These are phyloP conservation scores for Pichia sp. DNA, from an alignment of 1,139 yeast species.

Conservation along the genomic window DNA sequence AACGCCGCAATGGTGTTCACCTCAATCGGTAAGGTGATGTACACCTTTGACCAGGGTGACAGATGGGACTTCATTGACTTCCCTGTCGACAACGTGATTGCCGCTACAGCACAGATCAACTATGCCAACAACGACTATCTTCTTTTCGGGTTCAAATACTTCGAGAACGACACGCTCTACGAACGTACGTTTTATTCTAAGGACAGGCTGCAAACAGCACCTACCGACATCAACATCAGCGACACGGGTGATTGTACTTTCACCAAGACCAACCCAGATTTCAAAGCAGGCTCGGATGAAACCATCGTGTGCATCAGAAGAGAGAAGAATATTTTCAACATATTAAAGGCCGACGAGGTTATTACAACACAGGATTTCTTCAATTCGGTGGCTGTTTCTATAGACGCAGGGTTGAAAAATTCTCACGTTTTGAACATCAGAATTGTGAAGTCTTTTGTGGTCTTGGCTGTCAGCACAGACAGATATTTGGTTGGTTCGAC, in stretches of 20 bases:
- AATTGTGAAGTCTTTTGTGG: constrained; percentile 49
- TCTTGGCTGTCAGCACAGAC: constrained; percentile 50
- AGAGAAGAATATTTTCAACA: constrained; percentile 43
- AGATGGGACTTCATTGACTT: constrained; percentile 49
- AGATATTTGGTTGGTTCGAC: constrained; percentile 42
- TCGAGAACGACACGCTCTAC: constrained; percentile 15
- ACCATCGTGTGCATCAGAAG: constrained; percentile 49
- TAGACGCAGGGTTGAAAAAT: constrained; percentile 24
- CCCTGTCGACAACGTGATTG: neutral
- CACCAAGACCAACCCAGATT: constrained; percentile 43
- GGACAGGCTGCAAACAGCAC: constrained; percentile 49
- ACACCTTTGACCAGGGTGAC: constrained; percentile 55
- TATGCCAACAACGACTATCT: constrained; percentile 26
- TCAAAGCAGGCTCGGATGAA: constrained; percentile 39
- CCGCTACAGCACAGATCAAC: constrained; percentile 24
- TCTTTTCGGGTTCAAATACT: constrained; percentile 20
- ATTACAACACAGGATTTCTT: constrained; percentile 54
- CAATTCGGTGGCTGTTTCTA: constrained; percentile 36
- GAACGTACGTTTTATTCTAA: constrained; percentile 40
- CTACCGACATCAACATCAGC: constrained; percentile 37
- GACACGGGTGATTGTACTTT: constrained; percentile 45
- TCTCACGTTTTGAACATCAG: constrained; percentile 44
- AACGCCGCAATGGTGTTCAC: constrained; percentile 55
- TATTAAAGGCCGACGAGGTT: constrained; percentile 41
- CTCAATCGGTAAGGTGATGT: constrained; percentile 38